Evolutionary conservation across 2,329 filamentous ascomycete species (phyloP), one percentile per base, ranked within the genome.

Genomic region (Diaporthe nobilis): DNA sequence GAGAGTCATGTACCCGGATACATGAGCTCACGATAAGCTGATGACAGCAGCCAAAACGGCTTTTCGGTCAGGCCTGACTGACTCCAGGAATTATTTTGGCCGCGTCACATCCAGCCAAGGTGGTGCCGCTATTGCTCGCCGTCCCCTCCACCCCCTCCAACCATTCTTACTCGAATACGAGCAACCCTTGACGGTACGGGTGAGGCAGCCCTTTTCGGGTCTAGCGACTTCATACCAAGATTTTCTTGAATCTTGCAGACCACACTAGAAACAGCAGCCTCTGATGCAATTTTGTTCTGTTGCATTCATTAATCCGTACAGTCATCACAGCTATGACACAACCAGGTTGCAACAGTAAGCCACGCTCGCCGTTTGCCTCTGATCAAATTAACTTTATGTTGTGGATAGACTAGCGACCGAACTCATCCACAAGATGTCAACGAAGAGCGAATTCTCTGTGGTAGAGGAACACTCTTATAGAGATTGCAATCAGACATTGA

Each of bases 81-180:
- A 34, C 42, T 20, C 39, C 42, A 51, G n/a, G 44, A 67, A 34
- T 51, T 34, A 25, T 61, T 61, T 17, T 22, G 63, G 44, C 63
- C 63, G 63, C 63, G 63, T 68, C 63, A 68, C 20, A 17, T 4
- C 47, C 10, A 17, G 28, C 63, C 44, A 67, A 67, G 42, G 25
- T 65, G 61, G 34, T 61, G 58, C 37, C 22, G 39, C 39, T 51
- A 25, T 17, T 37, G 25, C 47, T 37, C 6, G 20, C 31, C 22
- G 31, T 25, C 47, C n/a, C 44, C 44, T 34, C 22, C 20, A 17
- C 4, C 42, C 39, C 63, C 20, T 47, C 60, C 42, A 47, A 28
- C 49, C 47, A 42, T 68, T 68, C 65, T 39, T 70, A 28, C 47
- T 53, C 47, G 65, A 70, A 70, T 70, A 70, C 65, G 65, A 70